A percentile compares a stretch with the other conserved stretches of the same genome.
Evolutionary conservation across 768 basidiomycete genomes (phyloP).

Genomic region (Leucocoprinus leucothites): DNA sequence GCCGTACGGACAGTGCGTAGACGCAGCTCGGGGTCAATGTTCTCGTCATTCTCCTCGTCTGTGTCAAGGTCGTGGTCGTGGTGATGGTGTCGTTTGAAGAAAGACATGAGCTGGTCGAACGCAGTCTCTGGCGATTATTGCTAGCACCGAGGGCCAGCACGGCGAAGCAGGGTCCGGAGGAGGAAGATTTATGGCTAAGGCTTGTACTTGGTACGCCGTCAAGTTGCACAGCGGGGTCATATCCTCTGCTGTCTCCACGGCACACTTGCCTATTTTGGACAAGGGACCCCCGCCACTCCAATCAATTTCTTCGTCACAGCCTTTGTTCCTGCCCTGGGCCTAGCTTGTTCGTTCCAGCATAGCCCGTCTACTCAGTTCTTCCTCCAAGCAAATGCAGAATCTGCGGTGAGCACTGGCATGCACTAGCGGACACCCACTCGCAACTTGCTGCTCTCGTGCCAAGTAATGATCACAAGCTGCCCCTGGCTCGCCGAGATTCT

Average conservation of each 20-base stretch:
- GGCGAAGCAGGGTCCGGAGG: neutral
- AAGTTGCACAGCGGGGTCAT: neutral
- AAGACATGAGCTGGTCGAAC: constrained; percentile 33
- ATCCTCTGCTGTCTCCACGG: constrained; percentile 7
- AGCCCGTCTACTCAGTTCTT: too few species aligned
- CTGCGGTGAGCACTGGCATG: too few species aligned
- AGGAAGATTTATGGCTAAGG: too few species aligned
- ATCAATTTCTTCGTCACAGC: neutral
- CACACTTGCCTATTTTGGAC: neutral
- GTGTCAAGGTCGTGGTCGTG: constrained; percentile 38
- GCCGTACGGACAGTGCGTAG: constrained; percentile 93
- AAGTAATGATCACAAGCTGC: too few species aligned
- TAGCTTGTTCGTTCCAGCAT: too few species aligned
- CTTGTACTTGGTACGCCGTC: neutral
- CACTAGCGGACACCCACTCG: too few species aligned
- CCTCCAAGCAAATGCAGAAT: too few species aligned
- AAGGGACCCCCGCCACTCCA: constrained; percentile 5
- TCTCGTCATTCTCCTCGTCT: constrained; percentile 63
- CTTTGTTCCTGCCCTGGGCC: too few species aligned
- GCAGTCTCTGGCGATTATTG: neutral
- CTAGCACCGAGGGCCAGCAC: constrained; percentile 14
- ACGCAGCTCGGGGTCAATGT: constrained; percentile 81
- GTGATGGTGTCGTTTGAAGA: constrained; percentile 35
- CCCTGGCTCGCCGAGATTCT: too few species aligned
- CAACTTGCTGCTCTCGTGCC: too few species aligned